Conservation (phyloP, 352 stramenopile genomes). For the Globisporangium paroecandrum region DNA sequence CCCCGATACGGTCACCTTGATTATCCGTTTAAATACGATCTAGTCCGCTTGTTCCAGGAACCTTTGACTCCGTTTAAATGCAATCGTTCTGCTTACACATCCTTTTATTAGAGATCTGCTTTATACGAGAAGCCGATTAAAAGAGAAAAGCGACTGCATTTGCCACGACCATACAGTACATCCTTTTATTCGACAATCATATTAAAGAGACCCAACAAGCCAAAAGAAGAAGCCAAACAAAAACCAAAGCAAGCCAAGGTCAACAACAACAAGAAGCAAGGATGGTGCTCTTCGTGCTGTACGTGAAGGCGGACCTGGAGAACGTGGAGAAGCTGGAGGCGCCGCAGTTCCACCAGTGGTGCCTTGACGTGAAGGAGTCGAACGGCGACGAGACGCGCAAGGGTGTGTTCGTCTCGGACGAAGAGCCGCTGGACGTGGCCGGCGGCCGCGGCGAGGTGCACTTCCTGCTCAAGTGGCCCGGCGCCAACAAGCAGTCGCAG, state of each 20-base stretch:
- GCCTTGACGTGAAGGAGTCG: conserved; percentile 80
- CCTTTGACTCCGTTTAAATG: no score
- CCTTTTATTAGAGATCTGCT: no score
- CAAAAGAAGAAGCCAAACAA: neutral
- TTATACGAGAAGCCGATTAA: neutral
- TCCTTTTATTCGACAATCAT: neutral
- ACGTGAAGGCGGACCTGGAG: conserved; percentile 86
- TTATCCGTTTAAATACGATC: neutral
- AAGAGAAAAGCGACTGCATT: no score
- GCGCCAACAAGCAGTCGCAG: conserved; percentile 73
- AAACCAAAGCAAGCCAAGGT: neutral
- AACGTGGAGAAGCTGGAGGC: conserved; percentile 76
- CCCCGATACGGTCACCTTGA: no score
- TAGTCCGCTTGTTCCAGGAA: no score
- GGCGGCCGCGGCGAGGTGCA: conserved; percentile 73
- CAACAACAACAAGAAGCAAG: neutral
- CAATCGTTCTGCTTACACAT: neutral
- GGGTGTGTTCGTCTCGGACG: conserved; percentile 79
- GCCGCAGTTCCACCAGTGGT: conserved; percentile 73
- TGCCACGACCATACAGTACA: no score
- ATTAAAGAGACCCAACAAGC: neutral
- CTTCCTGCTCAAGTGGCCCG: conserved; percentile 85
- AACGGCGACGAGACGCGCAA: conserved; percentile 73
- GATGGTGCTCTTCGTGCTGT: conserved; percentile 86
- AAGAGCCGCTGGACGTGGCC: conserved; percentile 68